These are phyloP conservation scores for Phaeosphaeriaceae sp. DNA, from an alignment of 2,329 filamentous ascomycete genomes.

Conservation along the genomic window DNA sequence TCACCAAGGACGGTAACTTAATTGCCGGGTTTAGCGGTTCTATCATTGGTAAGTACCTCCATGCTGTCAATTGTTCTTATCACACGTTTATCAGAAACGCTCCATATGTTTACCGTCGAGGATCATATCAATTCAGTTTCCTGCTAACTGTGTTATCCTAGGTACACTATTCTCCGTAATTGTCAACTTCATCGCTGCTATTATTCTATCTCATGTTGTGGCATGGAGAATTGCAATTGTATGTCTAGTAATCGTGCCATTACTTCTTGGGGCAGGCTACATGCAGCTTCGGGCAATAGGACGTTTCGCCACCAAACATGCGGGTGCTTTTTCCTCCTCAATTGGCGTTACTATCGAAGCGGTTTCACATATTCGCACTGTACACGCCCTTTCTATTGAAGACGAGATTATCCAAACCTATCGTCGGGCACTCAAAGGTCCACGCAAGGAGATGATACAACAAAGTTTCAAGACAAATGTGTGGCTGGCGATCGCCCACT, in stretches of 20 bases:
- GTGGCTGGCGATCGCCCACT: constrained; percentile 67
- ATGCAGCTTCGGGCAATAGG: constrained; percentile 70
- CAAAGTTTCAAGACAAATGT: constrained; percentile 62
- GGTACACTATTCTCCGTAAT: constrained; percentile 70
- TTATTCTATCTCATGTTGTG: constrained; percentile 72
- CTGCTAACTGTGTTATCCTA: background rate
- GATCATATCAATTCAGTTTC: too few relatives aligned
- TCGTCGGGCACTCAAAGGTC: constrained; percentile 52
- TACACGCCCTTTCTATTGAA: constrained; percentile 60
- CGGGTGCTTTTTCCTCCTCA: constrained; percentile 58
- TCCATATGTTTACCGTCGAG: too few relatives aligned
- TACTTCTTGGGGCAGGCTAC: constrained; percentile 71
- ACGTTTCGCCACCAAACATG: constrained; percentile 62
- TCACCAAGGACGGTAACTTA: constrained; percentile 72
- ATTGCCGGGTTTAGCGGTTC: constrained; percentile 73
- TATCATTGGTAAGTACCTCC: constrained; percentile 57
- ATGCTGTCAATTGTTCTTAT: background rate
- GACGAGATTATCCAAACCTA: constrained; percentile 57
- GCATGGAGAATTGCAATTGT: constrained; percentile 80
- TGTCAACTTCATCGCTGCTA: constrained; percentile 71
- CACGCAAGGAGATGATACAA: constrained; percentile 57
- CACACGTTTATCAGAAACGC: background rate
- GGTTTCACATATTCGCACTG: constrained; percentile 58
- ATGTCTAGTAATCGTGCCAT: constrained; percentile 70
- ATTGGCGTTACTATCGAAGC: constrained; percentile 61